Evolutionary conservation across 768 basidiomycete genomes (phyloP).

Genomic region (Neoboletus brunneissimus): DNA sequence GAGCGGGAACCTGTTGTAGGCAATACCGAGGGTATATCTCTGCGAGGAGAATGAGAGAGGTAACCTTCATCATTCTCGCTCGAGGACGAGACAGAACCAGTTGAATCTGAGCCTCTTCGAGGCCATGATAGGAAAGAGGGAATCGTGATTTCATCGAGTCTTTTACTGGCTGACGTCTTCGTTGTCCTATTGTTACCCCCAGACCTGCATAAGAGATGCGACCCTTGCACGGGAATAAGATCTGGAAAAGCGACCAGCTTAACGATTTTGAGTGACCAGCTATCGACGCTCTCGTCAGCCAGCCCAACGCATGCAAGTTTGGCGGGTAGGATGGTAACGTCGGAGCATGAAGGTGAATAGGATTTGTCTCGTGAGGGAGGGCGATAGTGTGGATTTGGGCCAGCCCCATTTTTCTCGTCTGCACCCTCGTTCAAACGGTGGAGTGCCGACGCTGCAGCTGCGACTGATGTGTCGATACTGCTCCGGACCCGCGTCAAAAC

Average conservation of each 20-base stretch:
- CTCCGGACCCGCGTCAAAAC: slow-evolving; percentile 50
- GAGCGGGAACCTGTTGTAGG: slow-evolving; percentile 42
- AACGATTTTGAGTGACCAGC: slow-evolving; percentile 75
- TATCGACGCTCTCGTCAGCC: slow-evolving; percentile 62
- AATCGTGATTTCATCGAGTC: slow-evolving; percentile 12
- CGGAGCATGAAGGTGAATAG: slow-evolving; percentile 52
- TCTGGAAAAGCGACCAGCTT: slow-evolving; percentile 78
- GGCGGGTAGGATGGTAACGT: slow-evolving; percentile 62
- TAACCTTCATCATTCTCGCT: slow-evolving; percentile 50
- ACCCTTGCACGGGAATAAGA: slow-evolving; percentile 45
- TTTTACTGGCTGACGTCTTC: slow-evolving; percentile 8
- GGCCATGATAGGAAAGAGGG: slow-evolving; percentile 23
- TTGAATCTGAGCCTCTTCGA: slow-evolving; percentile 22
- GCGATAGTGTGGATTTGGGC: slow-evolving; percentile 5
- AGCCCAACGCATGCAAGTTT: slow-evolving; percentile 77
- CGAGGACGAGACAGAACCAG: slow-evolving; percentile 27
- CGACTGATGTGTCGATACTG: slow-evolving; percentile 34
- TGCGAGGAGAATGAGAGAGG: slow-evolving; percentile 55
- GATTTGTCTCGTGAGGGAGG: slow-evolving; percentile 38
- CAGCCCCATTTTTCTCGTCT: slow-evolving; percentile 2
- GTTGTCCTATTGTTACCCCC: background rate
- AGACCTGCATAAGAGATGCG: slow-evolving; percentile 6
- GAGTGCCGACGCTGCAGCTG: slow-evolving; percentile 9
- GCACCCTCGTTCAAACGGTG: slow-evolving; percentile 1
- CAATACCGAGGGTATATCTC: slow-evolving; percentile 35